Evolutionary conservation across 2,329 filamentous ascomycete genomes (phyloP).

Genomic region (Hypoxylon sp.): DNA sequence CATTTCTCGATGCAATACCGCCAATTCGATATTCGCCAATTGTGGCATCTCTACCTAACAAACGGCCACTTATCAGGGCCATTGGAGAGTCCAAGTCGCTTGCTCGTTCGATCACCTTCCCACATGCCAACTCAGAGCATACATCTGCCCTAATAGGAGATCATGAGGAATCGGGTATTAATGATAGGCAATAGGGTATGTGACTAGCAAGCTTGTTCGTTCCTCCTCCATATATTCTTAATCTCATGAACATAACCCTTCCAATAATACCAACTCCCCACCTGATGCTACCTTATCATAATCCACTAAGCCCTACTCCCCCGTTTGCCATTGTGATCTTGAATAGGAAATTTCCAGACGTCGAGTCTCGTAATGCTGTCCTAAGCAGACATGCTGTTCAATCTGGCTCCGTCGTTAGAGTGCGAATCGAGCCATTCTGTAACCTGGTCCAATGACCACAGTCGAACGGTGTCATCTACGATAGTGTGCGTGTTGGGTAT

Average conservation of each 20-base stretch:
- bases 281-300: slow-evolving; percentile 32
- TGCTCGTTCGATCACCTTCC: slow-evolving; percentile 26
- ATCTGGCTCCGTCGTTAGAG: neutral
- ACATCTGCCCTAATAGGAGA: slow-evolving; percentile 20
- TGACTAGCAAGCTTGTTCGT: slow-evolving; percentile 29
- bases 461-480: slow-evolving; percentile 25
- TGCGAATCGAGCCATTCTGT: slow-evolving; percentile 14
- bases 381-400: slow-evolving; percentile 10
- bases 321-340: slow-evolving; percentile 12
- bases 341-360: slow-evolving; percentile 24
- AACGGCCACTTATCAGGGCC: slow-evolving; percentile 20
- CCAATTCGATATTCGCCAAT: slow-evolving; percentile 27
- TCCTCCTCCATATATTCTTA: slow-evolving; percentile 43
- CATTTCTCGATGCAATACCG: slow-evolving; percentile 2
- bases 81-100: slow-evolving; percentile 16
- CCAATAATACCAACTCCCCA: slow-evolving; percentile 31
- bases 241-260: slow-evolving; percentile 37
- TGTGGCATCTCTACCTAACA: slow-evolving; percentile 34
- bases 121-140: slow-evolving; percentile 14
- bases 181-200: slow-evolving; percentile 38
- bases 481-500: slow-evolving; percentile 21
- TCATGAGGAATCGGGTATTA: slow-evolving; percentile 36
- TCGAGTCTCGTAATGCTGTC: slow-evolving; percentile 12
- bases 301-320: slow-evolving; percentile 24
- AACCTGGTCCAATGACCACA: slow-evolving; percentile 25